Evolutionary conservation across 2,329 filamentous ascomycete genomes (phyloP).

Genomic region (Mollisiaceae sp.): DNA sequence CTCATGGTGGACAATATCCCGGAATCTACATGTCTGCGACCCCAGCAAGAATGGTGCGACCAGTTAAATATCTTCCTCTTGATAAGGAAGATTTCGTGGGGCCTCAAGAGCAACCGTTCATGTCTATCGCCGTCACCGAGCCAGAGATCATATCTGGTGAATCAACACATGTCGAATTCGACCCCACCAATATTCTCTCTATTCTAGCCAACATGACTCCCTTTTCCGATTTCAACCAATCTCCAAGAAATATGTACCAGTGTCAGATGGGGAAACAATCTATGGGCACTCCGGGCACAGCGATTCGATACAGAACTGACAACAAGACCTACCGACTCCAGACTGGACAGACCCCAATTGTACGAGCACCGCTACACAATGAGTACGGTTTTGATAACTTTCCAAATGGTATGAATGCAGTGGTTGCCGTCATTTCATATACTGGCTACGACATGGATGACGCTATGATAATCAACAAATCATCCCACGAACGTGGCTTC

Average conservation of each 20-base stretch:
- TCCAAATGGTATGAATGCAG: constrained; percentile 92
- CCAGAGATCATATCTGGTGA: constrained; percentile 85
- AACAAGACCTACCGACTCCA: constrained; percentile 97
- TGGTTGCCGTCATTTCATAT: constrained; percentile 98
- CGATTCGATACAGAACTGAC: constrained; percentile 85
- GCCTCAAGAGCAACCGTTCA: constrained; percentile 95
- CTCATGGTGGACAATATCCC: constrained; percentile 91
- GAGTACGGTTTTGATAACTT: constrained; percentile 98
- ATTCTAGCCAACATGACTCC: constrained; percentile 99
- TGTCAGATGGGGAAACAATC: constrained; percentile 99
- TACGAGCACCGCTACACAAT: constrained; percentile 90
- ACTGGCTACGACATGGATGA: constrained; percentile 99
- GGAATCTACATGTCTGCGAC: constrained; percentile 93
- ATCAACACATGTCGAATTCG: constrained; percentile 91
- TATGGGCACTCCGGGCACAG: constrained; percentile 94
- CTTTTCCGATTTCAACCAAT: constrained; percentile 99
- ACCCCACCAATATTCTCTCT: constrained; percentile 95
- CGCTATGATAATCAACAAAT: constrained; percentile 99
- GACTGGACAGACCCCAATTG: constrained; percentile 93
- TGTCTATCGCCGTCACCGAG: constrained; percentile 94
- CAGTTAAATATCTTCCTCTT: constrained; percentile 88
- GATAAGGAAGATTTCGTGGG: constrained; percentile 88
- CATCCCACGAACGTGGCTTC: constrained; percentile 92
- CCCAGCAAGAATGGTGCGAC: constrained; percentile 84
- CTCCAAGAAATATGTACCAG: constrained; percentile 98